phyloP scores from a whole-genome alignment of 345 rosid genomes.

The Lumnitzera littorea region DNA sequence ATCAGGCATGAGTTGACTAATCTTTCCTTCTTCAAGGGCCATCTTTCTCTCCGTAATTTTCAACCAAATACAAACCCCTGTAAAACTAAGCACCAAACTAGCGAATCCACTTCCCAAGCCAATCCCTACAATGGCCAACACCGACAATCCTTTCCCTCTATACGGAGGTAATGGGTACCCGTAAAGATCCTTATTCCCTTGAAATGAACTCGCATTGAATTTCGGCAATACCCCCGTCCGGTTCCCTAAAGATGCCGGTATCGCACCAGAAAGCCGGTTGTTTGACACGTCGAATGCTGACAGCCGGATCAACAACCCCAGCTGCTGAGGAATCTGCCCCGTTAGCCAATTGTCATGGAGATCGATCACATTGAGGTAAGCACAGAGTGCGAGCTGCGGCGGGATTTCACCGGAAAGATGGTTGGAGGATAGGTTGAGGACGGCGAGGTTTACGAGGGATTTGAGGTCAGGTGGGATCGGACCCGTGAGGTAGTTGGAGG shows the following conservation, averaged over 20 bases:
- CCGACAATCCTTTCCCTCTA: constrained; percentile 59
- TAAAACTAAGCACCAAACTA: constrained; percentile 78
- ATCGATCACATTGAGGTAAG: constrained; percentile 86
- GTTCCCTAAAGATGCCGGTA: constrained; percentile 57
- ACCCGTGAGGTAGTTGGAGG: constrained; percentile 73
- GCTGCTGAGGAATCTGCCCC: constrained; percentile 63
- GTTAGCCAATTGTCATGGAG: constrained; percentile 65
- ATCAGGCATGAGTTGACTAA: constrained; percentile 69
- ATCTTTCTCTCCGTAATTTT: constrained; percentile 59
- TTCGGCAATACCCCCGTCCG: constrained; percentile 55
- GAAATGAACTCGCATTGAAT: constrained; percentile 66
- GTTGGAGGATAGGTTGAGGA: constrained; percentile 88
- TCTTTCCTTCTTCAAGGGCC: constrained; percentile 69
- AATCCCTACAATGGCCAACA: constrained; percentile 87
- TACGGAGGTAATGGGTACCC: constrained; percentile 79
- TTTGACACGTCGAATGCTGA: constrained; percentile 77
- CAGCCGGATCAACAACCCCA: constrained; percentile 61
- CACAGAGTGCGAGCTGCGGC: constrained; percentile 61
- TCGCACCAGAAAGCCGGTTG: constrained; percentile 62
- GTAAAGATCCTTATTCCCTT: constrained; percentile 68
- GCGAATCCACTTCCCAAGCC: constrained; percentile 91
- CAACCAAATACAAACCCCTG: constrained; percentile 89
- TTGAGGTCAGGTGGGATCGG: constrained; percentile 69
- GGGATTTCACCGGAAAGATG: constrained; percentile 70
- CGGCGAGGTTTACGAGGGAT: constrained; percentile 72